These are phyloP conservation scores for Aristolochia californica DNA, from an alignment of 164 flowering plant genomes.

Conservation along the genomic window DNA sequence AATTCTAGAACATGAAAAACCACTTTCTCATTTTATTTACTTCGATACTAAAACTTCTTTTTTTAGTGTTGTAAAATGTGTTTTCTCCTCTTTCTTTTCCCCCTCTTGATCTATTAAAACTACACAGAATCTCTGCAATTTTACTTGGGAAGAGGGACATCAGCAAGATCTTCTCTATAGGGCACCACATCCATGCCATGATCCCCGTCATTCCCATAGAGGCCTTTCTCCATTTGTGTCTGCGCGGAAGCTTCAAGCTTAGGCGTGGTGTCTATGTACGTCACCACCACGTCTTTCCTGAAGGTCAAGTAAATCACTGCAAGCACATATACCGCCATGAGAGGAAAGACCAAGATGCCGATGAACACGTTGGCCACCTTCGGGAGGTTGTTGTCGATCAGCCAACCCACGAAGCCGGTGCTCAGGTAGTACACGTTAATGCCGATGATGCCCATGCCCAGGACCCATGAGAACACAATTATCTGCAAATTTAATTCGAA, in stretches of 20 bases:
- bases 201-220: too few relatives aligned
- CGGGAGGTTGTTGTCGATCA: conserved; percentile 50
- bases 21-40: too few relatives aligned
- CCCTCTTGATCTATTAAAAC: too few relatives aligned
- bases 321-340: conserved; percentile 56
- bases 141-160: conserved; percentile 42
- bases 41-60: too few relatives aligned
- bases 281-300: conserved; percentile 54
- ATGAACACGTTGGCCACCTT: conserved; percentile 57
- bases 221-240: conserved; percentile 37
- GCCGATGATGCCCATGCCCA: conserved; percentile 60
- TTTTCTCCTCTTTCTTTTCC: too few relatives aligned
- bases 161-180: conserved; percentile 60
- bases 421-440: conserved; percentile 75
- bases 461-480: conserved; percentile 59
- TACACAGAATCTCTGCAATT: too few relatives aligned
- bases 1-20: too few relatives aligned
- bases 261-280: conserved; percentile 35
- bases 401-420: conserved; percentile 62
- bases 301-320: conserved; percentile 56
- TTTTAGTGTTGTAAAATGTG: too few relatives aligned
- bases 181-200: conserved; percentile 19
- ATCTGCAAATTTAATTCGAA: conserved; percentile 41
- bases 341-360: conserved; percentile 70
- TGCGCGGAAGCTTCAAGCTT: conserved; percentile 22